A percentile compares a stretch with the other conserved stretches of the same genome.
These are phyloP conservation scores for Candida rishiriensis DNA, from an alignment of 805 yeast genomes.

Conservation along the genomic window DNA sequence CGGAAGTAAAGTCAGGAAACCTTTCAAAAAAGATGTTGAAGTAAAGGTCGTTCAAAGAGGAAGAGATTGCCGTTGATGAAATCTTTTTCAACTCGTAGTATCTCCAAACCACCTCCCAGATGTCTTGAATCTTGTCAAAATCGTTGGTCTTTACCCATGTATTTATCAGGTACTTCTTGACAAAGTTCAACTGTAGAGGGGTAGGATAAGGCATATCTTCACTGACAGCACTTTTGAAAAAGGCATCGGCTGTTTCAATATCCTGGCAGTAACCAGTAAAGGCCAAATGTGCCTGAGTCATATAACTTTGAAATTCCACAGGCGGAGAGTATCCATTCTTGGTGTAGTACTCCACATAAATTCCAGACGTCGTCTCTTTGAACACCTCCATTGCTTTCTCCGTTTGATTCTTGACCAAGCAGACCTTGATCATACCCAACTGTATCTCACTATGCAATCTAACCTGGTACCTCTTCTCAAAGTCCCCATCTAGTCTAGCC, in stretches of 20 bases:
- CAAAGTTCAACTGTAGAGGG: slow-evolving; percentile 66
- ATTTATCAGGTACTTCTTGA: slow-evolving; percentile 58
- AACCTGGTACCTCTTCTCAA: slow-evolving; percentile 9
- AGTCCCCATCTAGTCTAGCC: slow-evolving; percentile 5
- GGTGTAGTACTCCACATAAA: slow-evolving; percentile 30
- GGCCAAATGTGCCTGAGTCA: slow-evolving; percentile 70
- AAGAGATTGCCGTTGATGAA: slow-evolving; percentile 61
- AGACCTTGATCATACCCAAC: slow-evolving; percentile 69
- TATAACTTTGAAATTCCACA: slow-evolving; percentile 39
- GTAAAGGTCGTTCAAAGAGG: slow-evolving; percentile 65
- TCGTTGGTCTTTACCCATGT: slow-evolving; percentile 52
- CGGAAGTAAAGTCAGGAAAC: slow-evolving; percentile 45
- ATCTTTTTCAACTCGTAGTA: slow-evolving; percentile 46
- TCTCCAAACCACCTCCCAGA: slow-evolving; percentile 58
- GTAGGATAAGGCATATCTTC: slow-evolving; percentile 68
- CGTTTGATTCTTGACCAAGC: slow-evolving; percentile 58
- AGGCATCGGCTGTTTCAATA: slow-evolving; percentile 62
- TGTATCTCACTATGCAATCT: slow-evolving; percentile 41
- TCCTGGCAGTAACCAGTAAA: slow-evolving; percentile 77
- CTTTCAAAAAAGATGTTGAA: slow-evolving; percentile 65
- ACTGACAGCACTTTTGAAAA: slow-evolving; percentile 66
- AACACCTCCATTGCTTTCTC: slow-evolving; percentile 60
- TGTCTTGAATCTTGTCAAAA: slow-evolving; percentile 49
- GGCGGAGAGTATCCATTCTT: slow-evolving; percentile 19
- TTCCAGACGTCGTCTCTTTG: slow-evolving; percentile 50